Evolutionary conservation across 2,329 filamentous ascomycete species (phyloP).

Genomic region (Sporothrix brunneoviolacea): DNA sequence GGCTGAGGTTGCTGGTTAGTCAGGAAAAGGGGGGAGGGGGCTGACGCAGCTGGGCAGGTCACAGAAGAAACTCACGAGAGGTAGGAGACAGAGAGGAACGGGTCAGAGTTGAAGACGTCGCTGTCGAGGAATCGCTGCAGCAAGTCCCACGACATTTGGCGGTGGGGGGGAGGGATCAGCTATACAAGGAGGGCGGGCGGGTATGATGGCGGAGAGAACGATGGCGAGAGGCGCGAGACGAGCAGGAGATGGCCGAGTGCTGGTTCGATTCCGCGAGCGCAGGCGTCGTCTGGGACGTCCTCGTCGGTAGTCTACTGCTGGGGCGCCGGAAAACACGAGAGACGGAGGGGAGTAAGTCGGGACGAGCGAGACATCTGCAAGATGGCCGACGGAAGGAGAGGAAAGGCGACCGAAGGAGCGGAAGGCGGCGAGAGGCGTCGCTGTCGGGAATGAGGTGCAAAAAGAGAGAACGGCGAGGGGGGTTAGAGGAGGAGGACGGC

Average conservation of each 20-base stretch:
- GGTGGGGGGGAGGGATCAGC: slow-evolving; percentile 18
- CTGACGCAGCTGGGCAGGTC: slow-evolving; percentile 4
- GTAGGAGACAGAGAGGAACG: slow-evolving; percentile 82
- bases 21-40: background rate
- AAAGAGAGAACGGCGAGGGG: background rate
- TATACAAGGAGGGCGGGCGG: background rate
- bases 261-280: no score
- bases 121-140: slow-evolving; percentile 87
- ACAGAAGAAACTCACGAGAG: slow-evolving; percentile 57
- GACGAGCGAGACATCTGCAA: slow-evolving; percentile 18
- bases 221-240: background rate
- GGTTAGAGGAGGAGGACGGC: background rate
- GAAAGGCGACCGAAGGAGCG: background rate
- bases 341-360: slow-evolving; percentile 6
- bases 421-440: background rate
- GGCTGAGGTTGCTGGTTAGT: slow-evolving; percentile 39
- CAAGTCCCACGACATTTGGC: slow-evolving; percentile 71
- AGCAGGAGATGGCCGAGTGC: background rate
- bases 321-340: slow-evolving; percentile 6
- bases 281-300: background rate
- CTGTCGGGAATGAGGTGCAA: background rate
- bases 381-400: background rate
- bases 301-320: slow-evolving; percentile 8
- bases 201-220: background rate
- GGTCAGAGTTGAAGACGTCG: slow-evolving; percentile 88